Percentiles rank a stretch among this genome's conserved stretches.
phyloP scores from a whole-genome alignment of 1,284 basidiomycete species.

The Ustilago tritici region DNA sequence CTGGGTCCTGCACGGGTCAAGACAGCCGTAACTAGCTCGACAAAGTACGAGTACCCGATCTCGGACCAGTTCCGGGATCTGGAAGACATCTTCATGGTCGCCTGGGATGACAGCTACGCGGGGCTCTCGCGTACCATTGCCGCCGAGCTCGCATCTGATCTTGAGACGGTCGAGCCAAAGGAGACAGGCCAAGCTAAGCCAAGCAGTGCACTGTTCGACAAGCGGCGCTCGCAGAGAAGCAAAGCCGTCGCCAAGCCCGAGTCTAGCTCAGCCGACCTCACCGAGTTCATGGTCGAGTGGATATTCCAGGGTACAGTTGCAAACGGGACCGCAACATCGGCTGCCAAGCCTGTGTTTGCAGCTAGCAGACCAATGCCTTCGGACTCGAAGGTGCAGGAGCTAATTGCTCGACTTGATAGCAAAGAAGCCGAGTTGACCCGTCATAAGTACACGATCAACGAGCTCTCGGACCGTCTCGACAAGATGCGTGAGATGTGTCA shows the following conservation, averaged over 20 bases:
- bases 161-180: background rate
- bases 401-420: slow-evolving; percentile 15
- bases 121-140: slow-evolving; percentile 7
- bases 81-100: slow-evolving; percentile 39
- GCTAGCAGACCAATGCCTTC: background rate
- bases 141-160: background rate
- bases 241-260: background rate
- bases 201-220: slow-evolving; percentile 23
- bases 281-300: slow-evolving; percentile 32
- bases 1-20: slow-evolving; percentile 18
- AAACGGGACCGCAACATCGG: background rate
- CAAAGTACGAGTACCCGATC: slow-evolving; percentile 26
- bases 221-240: slow-evolving; percentile 21
- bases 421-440: slow-evolving; percentile 24
- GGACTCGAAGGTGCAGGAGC: background rate
- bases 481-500: slow-evolving; percentile 38
- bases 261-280: slow-evolving; percentile 6
- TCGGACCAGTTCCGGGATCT: slow-evolving; percentile 34
- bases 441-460: slow-evolving; percentile 17
- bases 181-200: slow-evolving; percentile 11
- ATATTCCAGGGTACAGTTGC: slow-evolving; percentile 16
- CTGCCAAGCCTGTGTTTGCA: background rate
- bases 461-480: slow-evolving; percentile 36
- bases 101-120: slow-evolving; percentile 37
- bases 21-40: slow-evolving; percentile 8